Conservation (phyloP, 345 rosid genomes). For the Nasturtium officinale region DNA sequence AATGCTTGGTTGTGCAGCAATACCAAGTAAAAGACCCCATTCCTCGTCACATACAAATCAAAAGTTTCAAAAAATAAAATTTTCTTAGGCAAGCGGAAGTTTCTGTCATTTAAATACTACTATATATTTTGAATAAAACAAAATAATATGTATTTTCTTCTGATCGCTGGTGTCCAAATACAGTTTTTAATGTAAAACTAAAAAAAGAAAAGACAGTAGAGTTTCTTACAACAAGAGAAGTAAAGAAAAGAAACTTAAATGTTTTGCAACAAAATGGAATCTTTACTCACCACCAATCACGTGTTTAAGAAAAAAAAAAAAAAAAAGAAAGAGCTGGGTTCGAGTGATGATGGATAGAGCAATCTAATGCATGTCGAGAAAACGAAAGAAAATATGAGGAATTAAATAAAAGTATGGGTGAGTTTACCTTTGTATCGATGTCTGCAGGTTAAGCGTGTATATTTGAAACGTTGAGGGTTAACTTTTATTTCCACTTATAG, state of each 20-base stretch:
- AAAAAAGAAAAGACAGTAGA: slow-evolving; percentile 17
- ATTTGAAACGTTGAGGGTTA: neutral
- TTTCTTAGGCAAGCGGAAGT: slow-evolving; percentile 27
- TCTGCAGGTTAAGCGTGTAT: slow-evolving; percentile 13
- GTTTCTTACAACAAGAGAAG: slow-evolving; percentile 22
- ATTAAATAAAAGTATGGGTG: slow-evolving; percentile 2
- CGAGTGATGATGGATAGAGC: neutral
- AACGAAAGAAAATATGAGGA: neutral
- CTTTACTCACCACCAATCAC: slow-evolving; percentile 24
- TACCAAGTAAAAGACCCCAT: slow-evolving; percentile 45
- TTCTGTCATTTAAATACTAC: slow-evolving; percentile 30
- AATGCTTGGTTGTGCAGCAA: slow-evolving; percentile 45
- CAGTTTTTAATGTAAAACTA: slow-evolving; percentile 10
- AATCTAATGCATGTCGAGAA: slow-evolving; percentile 28
- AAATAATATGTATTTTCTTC: slow-evolving; percentile 19
- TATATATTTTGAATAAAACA: neutral
- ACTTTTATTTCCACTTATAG: neutral
- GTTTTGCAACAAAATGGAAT: slow-evolving; percentile 23
- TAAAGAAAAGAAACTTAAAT: slow-evolving; percentile 13
- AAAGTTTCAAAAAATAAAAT: slow-evolving; percentile 22
- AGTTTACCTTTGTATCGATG: neutral
- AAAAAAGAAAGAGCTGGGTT: slow-evolving; percentile 6
- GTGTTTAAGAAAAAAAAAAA: slow-evolving; percentile 19
- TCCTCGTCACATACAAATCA: slow-evolving; percentile 30
- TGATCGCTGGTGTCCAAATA: slow-evolving; percentile 25